Evolutionary conservation across 139 green algal genomes (phyloP), one percentile per base, ranked within the genome.

Genomic region (Pleodorina starrii): DNA sequence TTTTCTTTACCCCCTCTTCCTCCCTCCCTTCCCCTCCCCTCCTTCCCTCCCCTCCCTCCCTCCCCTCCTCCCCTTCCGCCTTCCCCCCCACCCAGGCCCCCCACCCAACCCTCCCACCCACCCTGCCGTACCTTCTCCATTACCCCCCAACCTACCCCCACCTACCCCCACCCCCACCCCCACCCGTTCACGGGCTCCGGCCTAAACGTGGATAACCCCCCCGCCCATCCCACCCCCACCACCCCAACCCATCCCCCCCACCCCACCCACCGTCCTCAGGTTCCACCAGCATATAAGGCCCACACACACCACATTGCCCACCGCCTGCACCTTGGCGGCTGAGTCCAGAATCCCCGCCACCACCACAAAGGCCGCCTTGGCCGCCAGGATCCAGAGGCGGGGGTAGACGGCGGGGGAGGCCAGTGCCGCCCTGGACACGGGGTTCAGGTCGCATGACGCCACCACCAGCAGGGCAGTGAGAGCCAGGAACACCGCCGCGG

Each of bases 401-500:
- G 83, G 74, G 83, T 78, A 68, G 4, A 76, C 83, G 48, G 83
- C 48, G 35, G 83, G 83, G 0, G 83, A 88, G 35, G 83, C 46
- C 46, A 89, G 48, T 35, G 36, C 17, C 23, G 4, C 25, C 16
- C 44, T 40, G 12, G 48, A 48, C 14, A 82, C 21, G 4, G 83
- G 83, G 35, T 88, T 88, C 6, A 88, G 83, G 68, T 88, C 83
- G n/a, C 63, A 63, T 0, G 44, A 80, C 4, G 82, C 82, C 7
- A 88, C 36, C 74, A 87, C 60, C 80, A 87, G 51, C 43, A 59
- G 44, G 29, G 43, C 59, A 10, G 60, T 77, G 1, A 87, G 29
- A 5, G 1, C 25, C 29, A 87, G 42, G 85, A 90, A 85, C 38
- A 90, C 36, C 9, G 38, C 59, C 0, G 73, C 85, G 35, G 54